phyloP scores from a whole-genome alignment of 2,329 filamentous ascomycete species.

The Alternaria novae-zelandiae region DNA sequence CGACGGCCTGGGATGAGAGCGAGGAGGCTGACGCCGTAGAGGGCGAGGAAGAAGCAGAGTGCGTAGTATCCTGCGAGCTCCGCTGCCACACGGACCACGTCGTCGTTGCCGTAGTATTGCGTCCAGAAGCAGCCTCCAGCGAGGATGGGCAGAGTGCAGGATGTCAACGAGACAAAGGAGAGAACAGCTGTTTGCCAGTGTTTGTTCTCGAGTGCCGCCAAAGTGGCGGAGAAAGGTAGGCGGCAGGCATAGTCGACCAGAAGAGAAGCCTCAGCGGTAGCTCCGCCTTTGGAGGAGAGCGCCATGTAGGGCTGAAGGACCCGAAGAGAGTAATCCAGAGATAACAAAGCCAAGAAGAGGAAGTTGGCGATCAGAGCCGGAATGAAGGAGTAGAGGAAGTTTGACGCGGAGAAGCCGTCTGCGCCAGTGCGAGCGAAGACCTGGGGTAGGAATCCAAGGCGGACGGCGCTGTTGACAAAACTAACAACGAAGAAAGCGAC shows the following conservation, averaged over 20 bases:
- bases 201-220: slow-evolving; percentile 64
- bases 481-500: slow-evolving; percentile 72
- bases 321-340: slow-evolving; percentile 70
- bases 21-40: slow-evolving; percentile 71
- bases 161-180: slow-evolving; percentile 65
- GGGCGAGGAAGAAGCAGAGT: slow-evolving; percentile 71
- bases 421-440: slow-evolving; percentile 66
- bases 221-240: slow-evolving; percentile 65
- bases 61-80: slow-evolving; percentile 76
- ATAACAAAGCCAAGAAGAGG: slow-evolving; percentile 70
- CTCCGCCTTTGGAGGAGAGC: slow-evolving; percentile 64
- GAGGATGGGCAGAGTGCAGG: slow-evolving; percentile 69
- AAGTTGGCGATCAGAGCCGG: slow-evolving; percentile 72
- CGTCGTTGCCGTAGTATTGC: slow-evolving; percentile 59
- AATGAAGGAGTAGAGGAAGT: slow-evolving; percentile 85
- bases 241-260: slow-evolving; percentile 74
- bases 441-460: slow-evolving; percentile 73
- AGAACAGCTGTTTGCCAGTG: slow-evolving; percentile 71
- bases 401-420: slow-evolving; percentile 78
- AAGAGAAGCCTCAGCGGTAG: slow-evolving; percentile 67
- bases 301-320: slow-evolving; percentile 73
- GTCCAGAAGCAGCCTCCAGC: slow-evolving; percentile 77
- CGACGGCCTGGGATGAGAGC: slow-evolving; percentile 64
- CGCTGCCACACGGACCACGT: slow-evolving; percentile 63
- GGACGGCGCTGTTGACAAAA: slow-evolving; percentile 73